Conservation (phyloP, 345 rosid species). For the Aquilaria yunnanensis region DNA sequence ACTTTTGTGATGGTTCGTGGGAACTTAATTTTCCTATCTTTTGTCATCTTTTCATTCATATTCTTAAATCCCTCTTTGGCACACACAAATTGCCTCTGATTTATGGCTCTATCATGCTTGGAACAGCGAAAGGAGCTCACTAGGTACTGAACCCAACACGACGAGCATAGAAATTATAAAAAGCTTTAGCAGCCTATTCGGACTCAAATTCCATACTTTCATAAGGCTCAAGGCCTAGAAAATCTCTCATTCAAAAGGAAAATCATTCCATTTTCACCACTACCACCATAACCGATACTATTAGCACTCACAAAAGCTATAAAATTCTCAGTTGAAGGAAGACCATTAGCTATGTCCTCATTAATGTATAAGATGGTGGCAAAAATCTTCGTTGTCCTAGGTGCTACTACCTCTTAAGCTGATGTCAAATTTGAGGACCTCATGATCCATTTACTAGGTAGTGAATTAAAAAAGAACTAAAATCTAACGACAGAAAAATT, state of each 20-base stretch:
- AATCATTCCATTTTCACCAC: conserved; percentile 15
- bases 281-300: conserved; percentile 6
- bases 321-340: conserved; percentile 14
- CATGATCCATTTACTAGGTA: conserved; percentile 23
- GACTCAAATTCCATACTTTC: conserved; percentile 69
- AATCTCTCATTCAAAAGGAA: conserved; percentile 30
- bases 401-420: conserved; percentile 33
- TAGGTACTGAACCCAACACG: conserved; percentile 45
- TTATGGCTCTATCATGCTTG: conserved; percentile 57
- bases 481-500: not conserved
- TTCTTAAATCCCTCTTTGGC: conserved; percentile 65
- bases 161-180: conserved; percentile 58
- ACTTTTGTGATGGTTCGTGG: conserved; percentile 49
- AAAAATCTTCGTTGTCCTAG: conserved; percentile 32
- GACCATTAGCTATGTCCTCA: conserved; percentile 36
- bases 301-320: not conserved
- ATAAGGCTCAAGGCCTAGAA: conserved; percentile 50
- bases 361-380: conserved; percentile 23
- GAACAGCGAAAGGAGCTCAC: conserved; percentile 59
- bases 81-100: conserved; percentile 60
- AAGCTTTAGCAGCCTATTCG: conserved; percentile 61
- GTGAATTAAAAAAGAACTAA: not conserved
- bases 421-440: conserved; percentile 37
- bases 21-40: conserved; percentile 57
- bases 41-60: conserved; percentile 48